Evolutionary conservation across 2,329 filamentous ascomycete genomes (phyloP), one percentile per base, ranked within the genome.

Genomic region (Blumeria graminis): DNA sequence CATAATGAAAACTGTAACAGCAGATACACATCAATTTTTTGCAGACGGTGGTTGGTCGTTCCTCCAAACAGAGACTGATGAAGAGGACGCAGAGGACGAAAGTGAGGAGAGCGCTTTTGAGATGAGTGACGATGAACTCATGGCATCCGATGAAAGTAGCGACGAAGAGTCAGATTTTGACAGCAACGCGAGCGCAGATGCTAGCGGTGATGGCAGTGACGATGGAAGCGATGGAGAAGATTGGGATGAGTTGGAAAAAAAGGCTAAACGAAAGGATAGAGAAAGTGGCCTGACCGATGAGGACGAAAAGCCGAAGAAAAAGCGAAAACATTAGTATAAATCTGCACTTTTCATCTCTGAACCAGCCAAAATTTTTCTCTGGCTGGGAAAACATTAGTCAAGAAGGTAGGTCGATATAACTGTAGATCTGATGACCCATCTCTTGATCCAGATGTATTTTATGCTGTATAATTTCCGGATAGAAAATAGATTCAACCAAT

Each of bases 1-100:
- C 14, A 98, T 98, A 67, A 98, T 98, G 88, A 98, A 98, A 76
- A 98, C 92, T 0, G 89, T 98, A 32, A 90, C 85, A 18, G 82
- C 84, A 38, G 89, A 98, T 67, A 86, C 92, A 1, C 90, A 98
- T 67, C 80, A 84, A 63, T 98, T 98, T 78, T 98, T 95, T 69
- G 79, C 76, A 3, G 90, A 96, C 61, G 92, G 93, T 35, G 92
- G 92, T 50, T 98, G 92, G 92, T 84, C 80, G 1, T 96, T 98
- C 77, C 69, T 98, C 58, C 81, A 82, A 56, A 82, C 82, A 38
- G 90, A 95, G 58, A 88, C 84, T 0, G 92, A 96, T 65, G 86
- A 84, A 13, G 88, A 94, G 61, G 86, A 77, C 46, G 78, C 72
- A 0, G 81, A 80, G 0, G 81, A 84, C 60, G 86, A 92, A 56